Evolutionary conservation across 2,329 filamentous ascomycete species (phyloP).

Genomic region (Dichotomopilus funicola): DNA sequence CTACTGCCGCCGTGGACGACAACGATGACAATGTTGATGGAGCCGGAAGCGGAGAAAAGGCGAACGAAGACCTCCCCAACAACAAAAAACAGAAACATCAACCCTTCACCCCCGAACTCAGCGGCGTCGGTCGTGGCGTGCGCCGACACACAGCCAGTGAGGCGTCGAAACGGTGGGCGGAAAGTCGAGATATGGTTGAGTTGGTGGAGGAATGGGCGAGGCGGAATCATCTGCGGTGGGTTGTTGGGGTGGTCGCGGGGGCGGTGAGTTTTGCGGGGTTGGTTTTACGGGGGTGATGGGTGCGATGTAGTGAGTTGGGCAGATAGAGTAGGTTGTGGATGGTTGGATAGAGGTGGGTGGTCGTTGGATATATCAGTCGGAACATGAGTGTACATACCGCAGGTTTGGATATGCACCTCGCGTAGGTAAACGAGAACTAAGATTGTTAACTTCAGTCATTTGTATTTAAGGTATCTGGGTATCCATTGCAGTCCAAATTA

Average conservation of each 20-base stretch:
- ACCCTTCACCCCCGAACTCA: neutral
- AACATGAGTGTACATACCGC: too few species aligned
- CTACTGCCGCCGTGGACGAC: neutral
- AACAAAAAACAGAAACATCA: too few species aligned
- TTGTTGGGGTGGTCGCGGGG: constrained; percentile 8
- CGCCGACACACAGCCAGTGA: constrained; percentile 9
- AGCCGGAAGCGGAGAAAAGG: too few species aligned
- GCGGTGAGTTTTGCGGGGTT: constrained; percentile 7
- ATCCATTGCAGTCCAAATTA: neutral
- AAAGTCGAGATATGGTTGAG: constrained; percentile 9
- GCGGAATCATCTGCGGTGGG: constrained; percentile 17
- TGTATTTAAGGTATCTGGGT: neutral
- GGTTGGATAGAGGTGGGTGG: neutral
- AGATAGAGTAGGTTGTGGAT: neutral
- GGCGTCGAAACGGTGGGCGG: constrained; percentile 10
- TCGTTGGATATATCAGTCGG: neutral
- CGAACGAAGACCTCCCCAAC: too few species aligned
- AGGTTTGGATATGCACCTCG: too few species aligned
- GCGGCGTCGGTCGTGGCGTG: neutral
- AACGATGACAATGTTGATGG: neutral
- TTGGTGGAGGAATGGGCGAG: constrained; percentile 15
- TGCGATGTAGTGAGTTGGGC: neutral
- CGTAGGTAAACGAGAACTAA: too few species aligned
- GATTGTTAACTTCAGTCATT: too few species aligned
- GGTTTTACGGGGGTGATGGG: neutral